Evolutionary conservation across 148 eudicot genomes (phyloP).

Genomic region (Chenopodium suecicum): DNA sequence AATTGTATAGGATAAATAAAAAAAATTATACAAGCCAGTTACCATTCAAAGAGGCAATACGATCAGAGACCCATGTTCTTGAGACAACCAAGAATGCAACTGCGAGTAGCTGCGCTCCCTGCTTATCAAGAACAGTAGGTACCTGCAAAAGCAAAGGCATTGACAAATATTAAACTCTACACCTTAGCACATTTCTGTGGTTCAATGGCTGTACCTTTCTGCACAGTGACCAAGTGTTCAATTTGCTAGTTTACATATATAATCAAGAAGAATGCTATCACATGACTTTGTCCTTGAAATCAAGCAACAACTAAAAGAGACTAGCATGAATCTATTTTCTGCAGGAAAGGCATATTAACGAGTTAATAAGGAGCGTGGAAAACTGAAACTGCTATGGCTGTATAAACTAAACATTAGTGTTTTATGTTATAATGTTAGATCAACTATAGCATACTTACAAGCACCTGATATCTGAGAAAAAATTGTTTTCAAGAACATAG

Average conservation of each 20-base stretch:
- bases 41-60: constrained; percentile 98
- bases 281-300: neutral
- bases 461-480: neutral
- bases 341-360: too few species aligned
- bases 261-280: neutral
- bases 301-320: neutral
- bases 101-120: constrained; percentile 91
- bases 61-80: constrained; percentile 93
- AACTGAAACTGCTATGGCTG: neutral
- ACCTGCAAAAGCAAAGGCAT: constrained; percentile 44
- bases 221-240: neutral
- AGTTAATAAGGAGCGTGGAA: too few species aligned
- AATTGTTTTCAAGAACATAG: neutral
- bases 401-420: neutral
- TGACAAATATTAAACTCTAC: constrained; percentile 7
- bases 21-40: neutral
- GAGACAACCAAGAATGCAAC: constrained; percentile 88
- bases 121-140: constrained; percentile 90
- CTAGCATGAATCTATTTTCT: neutral
- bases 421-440: neutral
- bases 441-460: neutral
- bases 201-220: neutral
- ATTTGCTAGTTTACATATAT: neutral
- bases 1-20: neutral
- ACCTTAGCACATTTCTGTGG: neutral